Conservation (phyloP, 2,329 filamentous ascomycete species). For the Fusarium avenaceum region DNA sequence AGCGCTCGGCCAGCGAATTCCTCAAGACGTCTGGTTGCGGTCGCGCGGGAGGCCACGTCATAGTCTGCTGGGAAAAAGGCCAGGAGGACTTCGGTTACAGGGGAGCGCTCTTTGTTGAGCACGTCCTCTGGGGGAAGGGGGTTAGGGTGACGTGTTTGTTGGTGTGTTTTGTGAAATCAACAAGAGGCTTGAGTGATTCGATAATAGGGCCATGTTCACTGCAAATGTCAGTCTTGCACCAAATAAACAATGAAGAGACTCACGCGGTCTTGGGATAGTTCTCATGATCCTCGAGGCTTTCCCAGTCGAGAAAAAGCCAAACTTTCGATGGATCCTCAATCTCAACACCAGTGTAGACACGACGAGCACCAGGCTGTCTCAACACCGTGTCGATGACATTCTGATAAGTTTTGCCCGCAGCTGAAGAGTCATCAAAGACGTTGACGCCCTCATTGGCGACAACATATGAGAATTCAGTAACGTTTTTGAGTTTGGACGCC, state of each 20-base stretch:
- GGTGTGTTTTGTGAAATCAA: slow-evolving; percentile 29
- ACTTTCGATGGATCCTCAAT: slow-evolving; percentile 45
- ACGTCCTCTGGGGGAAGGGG: slow-evolving; percentile 42
- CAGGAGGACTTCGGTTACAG: slow-evolving; percentile 41
- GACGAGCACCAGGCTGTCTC: slow-evolving; percentile 44
- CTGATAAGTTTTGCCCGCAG: slow-evolving; percentile 32
- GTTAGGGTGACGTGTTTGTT: slow-evolving; percentile 45
- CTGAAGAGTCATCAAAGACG: slow-evolving; percentile 25
- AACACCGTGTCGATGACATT: slow-evolving; percentile 37
- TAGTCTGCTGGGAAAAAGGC: slow-evolving; percentile 45
- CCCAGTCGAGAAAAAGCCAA: slow-evolving; percentile 49
- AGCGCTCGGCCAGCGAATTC: slow-evolving; percentile 36
- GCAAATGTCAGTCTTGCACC: not conserved
- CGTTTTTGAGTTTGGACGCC: slow-evolving; percentile 36
- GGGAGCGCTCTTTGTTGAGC: slow-evolving; percentile 38
- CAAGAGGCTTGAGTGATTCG: slow-evolving; percentile 38
- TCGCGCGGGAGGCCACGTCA: slow-evolving; percentile 35
- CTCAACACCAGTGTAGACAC: slow-evolving; percentile 43
- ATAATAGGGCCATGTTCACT: slow-evolving; percentile 34
- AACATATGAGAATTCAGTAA: slow-evolving; percentile 45
- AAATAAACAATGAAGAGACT: not conserved
- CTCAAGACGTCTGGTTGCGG: slow-evolving; percentile 33
- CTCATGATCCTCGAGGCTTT: slow-evolving; percentile 38
- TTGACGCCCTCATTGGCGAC: slow-evolving; percentile 37
- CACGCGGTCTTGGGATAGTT: slow-evolving; percentile 40